A percentile compares a stretch with the other conserved stretches of the same genome.
Evolutionary conservation across 768 basidiomycete species (phyloP).

Genomic region (Candolleomyces aberdarensis): DNA sequence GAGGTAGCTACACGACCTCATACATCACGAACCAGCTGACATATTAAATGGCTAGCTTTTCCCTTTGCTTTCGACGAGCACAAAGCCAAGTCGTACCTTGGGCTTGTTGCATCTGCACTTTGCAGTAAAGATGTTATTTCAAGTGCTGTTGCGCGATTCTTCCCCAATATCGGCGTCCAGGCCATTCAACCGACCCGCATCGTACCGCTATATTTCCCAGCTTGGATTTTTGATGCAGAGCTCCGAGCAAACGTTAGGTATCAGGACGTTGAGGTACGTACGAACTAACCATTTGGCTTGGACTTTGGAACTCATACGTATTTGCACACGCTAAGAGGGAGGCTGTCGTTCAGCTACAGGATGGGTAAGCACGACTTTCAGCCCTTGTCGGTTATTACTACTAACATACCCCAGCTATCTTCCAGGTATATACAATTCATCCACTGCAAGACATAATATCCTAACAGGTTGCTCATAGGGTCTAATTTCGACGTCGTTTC

Average conservation of each 20-base stretch:
- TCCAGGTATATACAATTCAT: constrained; percentile 32
- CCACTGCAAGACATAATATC: neutral
- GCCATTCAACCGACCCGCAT: constrained; percentile 43
- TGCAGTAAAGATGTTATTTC: constrained; percentile 20
- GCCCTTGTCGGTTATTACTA: neutral
- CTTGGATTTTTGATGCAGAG: constrained; percentile 60
- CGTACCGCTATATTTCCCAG: constrained; percentile 57
- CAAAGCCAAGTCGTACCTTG: constrained; percentile 40
- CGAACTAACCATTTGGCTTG: neutral
- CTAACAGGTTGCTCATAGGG: constrained; percentile 26
- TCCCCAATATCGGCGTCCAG: constrained; percentile 36
- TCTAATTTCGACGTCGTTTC: constrained; percentile 45
- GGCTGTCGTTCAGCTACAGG: constrained; percentile 31
- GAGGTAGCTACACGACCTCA: constrained; percentile 24
- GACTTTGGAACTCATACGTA: neutral
- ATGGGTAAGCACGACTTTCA: constrained; percentile 41
- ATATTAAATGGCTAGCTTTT: constrained; percentile 44
- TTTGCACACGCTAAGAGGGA: constrained; percentile 20
- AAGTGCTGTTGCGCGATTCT: constrained; percentile 31
- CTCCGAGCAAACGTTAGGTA: constrained; percentile 35
- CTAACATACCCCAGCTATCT: constrained; percentile 33
- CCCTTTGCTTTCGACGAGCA: constrained; percentile 49
- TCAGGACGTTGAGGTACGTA: constrained; percentile 26
- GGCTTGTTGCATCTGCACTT: constrained; percentile 26
- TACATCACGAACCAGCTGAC: neutral